phyloP scores from a whole-genome alignment of 116 monocot genomes.

The Papilionanthe hybrid region DNA sequence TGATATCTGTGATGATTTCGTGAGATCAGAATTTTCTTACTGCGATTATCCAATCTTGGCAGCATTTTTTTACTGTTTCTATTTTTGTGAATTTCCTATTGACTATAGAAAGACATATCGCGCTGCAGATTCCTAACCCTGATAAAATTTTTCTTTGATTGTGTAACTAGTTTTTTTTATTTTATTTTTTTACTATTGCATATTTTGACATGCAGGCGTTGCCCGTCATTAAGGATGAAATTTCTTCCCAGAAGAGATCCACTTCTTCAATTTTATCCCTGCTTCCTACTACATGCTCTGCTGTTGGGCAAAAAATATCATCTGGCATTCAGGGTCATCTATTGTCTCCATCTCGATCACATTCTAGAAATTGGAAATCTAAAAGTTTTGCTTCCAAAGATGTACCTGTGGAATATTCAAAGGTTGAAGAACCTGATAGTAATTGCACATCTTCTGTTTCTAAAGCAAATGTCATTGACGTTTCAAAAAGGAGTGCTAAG shows the following conservation, averaged over 20 bases:
- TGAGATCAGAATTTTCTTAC: neutral
- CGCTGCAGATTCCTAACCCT: neutral
- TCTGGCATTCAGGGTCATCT: conserved; percentile 14
- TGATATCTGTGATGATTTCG: neutral
- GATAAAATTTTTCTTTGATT: neutral
- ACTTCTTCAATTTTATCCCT: conserved; percentile 34
- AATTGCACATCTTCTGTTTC: conserved; percentile 15
- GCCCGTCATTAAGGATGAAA: conserved; percentile 22
- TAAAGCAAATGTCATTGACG: conserved; percentile 10
- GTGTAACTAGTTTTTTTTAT: neutral
- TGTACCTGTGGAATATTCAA: conserved; percentile 17
- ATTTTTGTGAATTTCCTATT: neutral
- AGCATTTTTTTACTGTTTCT: neutral
- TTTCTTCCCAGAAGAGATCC: conserved; percentile 29
- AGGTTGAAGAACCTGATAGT: conserved; percentile 28
- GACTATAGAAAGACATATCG: neutral
- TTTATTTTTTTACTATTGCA: no score
- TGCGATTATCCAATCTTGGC: neutral
- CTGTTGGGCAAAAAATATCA: conserved; percentile 9
- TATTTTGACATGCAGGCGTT: conserved; percentile 29
- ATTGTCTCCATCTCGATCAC: conserved; percentile 26
- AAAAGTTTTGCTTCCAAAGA: conserved; percentile 25
- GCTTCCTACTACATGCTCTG: conserved; percentile 31
- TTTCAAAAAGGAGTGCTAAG: conserved; percentile 17
- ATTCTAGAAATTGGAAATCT: conserved; percentile 37